Conservation (phyloP, 202 grass and related monocot species). For the Setaria viridis region DNA sequence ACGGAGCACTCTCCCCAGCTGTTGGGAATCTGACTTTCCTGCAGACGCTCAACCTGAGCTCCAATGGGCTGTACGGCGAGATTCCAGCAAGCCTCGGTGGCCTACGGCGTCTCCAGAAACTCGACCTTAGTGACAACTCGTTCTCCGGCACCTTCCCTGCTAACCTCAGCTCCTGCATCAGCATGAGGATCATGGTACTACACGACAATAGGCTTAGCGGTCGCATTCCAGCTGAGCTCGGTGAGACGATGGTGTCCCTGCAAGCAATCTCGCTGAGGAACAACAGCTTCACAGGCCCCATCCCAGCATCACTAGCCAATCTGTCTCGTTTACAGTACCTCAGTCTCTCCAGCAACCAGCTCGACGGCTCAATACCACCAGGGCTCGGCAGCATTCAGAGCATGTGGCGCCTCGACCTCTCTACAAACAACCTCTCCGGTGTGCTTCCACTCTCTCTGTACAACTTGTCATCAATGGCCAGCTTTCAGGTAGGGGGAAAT, state of each 20-base stretch:
- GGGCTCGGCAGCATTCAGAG: conserved; percentile 16
- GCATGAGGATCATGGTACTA: background rate
- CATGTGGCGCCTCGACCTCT: conserved; percentile 6
- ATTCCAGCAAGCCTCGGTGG: conserved; percentile 22
- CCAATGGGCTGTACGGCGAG: conserved; percentile 25
- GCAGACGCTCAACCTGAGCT: conserved; percentile 39
- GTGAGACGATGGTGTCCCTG: background rate
- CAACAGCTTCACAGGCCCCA: conserved; percentile 20
- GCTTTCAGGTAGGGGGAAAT: background rate
- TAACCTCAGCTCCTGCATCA: conserved; percentile 30
- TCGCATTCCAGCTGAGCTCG: background rate
- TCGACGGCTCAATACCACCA: conserved; percentile 41
- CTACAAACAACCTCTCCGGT: conserved; percentile 33
- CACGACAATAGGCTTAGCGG: background rate
- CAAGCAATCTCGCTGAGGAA: background rate
- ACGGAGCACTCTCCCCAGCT: conserved; percentile 4
- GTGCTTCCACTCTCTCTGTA: conserved; percentile 43
- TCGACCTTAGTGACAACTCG: conserved; percentile 31
- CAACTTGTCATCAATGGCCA: conserved; percentile 14
- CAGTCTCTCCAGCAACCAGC: background rate
- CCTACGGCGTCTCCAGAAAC: background rate
- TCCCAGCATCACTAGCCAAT: background rate
- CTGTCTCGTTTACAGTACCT: background rate
- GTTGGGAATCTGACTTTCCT: conserved; percentile 52
- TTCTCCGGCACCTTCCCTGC: conserved; percentile 31